A percentile compares a stretch with the other conserved stretches of the same genome.
Conservation (phyloP, 352 stramenopile species). For the Albugo candida region DNA sequence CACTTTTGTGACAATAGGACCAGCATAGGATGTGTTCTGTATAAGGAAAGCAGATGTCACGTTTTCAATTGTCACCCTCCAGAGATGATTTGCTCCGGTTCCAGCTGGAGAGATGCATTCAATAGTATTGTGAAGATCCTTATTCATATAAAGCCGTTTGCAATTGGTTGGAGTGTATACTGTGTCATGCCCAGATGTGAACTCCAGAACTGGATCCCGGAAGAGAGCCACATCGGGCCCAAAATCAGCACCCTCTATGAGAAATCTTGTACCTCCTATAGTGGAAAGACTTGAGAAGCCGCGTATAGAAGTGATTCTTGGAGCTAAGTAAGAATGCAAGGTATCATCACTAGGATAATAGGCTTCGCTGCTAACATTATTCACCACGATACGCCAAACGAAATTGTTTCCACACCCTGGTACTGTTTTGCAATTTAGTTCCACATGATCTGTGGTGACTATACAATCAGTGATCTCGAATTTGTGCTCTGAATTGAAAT, state of each 20-base stretch:
- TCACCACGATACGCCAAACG: slow-evolving; percentile 19
- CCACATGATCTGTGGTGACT: slow-evolving; percentile 17
- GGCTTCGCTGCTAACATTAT: slow-evolving; percentile 13
- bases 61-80: slow-evolving; percentile 21
- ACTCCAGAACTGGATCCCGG: slow-evolving; percentile 25
- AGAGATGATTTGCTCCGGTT: slow-evolving; percentile 21
- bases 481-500: slow-evolving; percentile 18
- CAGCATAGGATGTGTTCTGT: slow-evolving; percentile 30
- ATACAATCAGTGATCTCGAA: slow-evolving; percentile 23
- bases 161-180: slow-evolving; percentile 22
- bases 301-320: slow-evolving; percentile 17
- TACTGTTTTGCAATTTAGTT: slow-evolving; percentile 16
- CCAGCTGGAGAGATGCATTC: slow-evolving; percentile 28
- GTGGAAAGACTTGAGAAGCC: slow-evolving; percentile 27
- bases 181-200: slow-evolving; percentile 17
- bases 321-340: slow-evolving; percentile 13
- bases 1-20: slow-evolving; percentile 31
- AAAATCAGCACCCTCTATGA: slow-evolving; percentile 27
- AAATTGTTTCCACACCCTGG: slow-evolving; percentile 18
- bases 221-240: slow-evolving; percentile 24
- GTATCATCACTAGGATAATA: no score
- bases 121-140: slow-evolving; percentile 19
- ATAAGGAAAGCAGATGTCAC: slow-evolving; percentile 14
- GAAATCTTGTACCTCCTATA: slow-evolving; percentile 20
- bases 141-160: slow-evolving; percentile 25